Evolutionary conservation across 75 land plant species (phyloP), one percentile per base, ranked within the genome.

Genomic region (Picea sitchensis): DNA sequence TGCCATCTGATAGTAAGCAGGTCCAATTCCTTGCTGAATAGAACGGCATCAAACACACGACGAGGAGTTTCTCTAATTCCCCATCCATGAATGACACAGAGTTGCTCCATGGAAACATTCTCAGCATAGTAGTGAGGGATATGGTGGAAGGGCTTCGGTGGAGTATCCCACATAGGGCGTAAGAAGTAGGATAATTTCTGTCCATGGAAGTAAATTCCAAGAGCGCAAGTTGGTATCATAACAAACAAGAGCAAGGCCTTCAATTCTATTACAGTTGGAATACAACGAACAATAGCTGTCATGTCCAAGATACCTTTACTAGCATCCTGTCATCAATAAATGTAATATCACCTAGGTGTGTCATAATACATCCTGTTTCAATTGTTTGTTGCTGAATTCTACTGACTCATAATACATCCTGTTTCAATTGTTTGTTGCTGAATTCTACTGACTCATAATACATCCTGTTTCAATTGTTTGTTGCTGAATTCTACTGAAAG

Each of bases 81-180:
- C 97, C 95, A 94, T 13, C 97, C 97, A 74, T 94, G 95, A 58
- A 92, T 89, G 68, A 69, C 73, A 79, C 97, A 94, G 26, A 91
- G 95, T 44, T 83, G 80, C 61, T 86, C 76, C 82, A 83, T 81
- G 61, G 88, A 83, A 20, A 85, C 76, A 63, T 83, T 88, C 59
- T 82, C 81, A 51, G 90, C 76, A 81, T 90, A 85, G 76, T 88
- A 88, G 65, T 90, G 90, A 17, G 90, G 81, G 71, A 92, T 87
- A 13, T 64, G 61, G 61, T 89, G 64, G 79, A 96, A 96, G 14
- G 91, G 88, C 47, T 86, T 85, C 7, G 94, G 96, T 3, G 98
- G 96, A 21, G 88, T 78, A 69, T 92, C 96, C 98, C 98, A 94
- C 17, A 96, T 21, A 6, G 98, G 98, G 5, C 97, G 83, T 68